Base-by-base conservation (phyloP, 306 rosid genomes). In the Casuarina glauca region DNA sequence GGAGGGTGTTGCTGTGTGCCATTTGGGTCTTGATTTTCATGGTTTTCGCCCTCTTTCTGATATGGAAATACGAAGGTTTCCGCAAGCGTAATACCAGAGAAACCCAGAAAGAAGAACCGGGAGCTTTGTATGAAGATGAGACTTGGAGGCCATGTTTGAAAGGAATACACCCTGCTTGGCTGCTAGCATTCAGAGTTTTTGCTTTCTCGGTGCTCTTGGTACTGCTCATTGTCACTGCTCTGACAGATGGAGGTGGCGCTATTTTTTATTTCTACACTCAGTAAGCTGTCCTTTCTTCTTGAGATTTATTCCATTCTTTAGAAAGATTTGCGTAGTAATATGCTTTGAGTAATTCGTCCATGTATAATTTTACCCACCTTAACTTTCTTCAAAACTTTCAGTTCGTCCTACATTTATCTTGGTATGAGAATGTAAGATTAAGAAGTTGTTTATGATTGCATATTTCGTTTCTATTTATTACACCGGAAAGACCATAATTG, bases 91-190 rank as follows among this genome's bases (percentile, higher is more conserved):
- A 38, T 10, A 53, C 67, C 80, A 76, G 78, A 69, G 93, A 82
- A 80, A 79, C 51, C 61, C 82, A 76, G 72, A 73, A 82, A 75
- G 86, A 89, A 83, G 49, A 66, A 11, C 53, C 87, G 38, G 84
- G 88, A 41, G 66, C 76, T 84, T 78, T 96, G 86, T 93, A 86
- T 69, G 98, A 91, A 35, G 98, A 93, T 83, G 98, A 96, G 74
- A 90, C 93, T n/a, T 96, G 98, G 99, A 88, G 85, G 81, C 94
- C 99, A 52, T 93, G 99, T 69, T 79, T 96, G 12, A 93, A 89
- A 78, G 95, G 90, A 61, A 86, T 96, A 57, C 99, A 93, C 78
- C 99, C 99, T 16, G 93, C 89, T 41, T 96, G 98, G 99, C 78
- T 96, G 3, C 83, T 96, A 76, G 93, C 85, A 44, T 96, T 91